Percentiles rank a stretch among this genome's conserved stretches.
Evolutionary conservation across 2,329 filamentous ascomycete species (phyloP).

Genomic region (Aspergillus niger): DNA sequence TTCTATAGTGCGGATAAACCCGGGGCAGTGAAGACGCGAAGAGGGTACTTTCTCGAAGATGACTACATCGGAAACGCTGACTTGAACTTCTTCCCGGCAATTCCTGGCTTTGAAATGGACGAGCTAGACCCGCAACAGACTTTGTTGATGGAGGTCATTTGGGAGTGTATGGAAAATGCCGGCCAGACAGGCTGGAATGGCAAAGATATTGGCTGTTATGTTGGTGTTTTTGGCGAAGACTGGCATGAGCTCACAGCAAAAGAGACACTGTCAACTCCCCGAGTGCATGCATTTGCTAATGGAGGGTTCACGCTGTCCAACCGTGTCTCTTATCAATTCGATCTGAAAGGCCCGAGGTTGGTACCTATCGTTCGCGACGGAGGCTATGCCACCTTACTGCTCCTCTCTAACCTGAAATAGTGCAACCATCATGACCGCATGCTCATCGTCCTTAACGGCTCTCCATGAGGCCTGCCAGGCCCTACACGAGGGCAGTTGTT

Average conservation of each 20-base stretch:
- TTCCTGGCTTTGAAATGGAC: not conserved
- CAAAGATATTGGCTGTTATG: slow-evolving; percentile 32
- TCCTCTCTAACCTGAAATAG: no score
- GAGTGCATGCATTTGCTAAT: no score
- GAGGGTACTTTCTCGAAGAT: slow-evolving; percentile 35
- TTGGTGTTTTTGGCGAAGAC: slow-evolving; percentile 29
- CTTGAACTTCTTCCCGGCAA: slow-evolving; percentile 28
- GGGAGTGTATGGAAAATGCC: slow-evolving; percentile 36
- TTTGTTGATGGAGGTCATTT: slow-evolving; percentile 21
- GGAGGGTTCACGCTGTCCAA: no score
- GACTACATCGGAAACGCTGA: slow-evolving; percentile 29
- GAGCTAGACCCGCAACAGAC: slow-evolving; percentile 36
- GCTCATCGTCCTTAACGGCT: no score
- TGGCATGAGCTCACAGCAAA: slow-evolving; percentile 15
- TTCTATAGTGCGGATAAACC: slow-evolving; percentile 24
- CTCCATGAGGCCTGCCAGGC: no score
- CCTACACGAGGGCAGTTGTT: no score
- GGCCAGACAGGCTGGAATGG: slow-evolving; percentile 34
- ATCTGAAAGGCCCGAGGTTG: no score
- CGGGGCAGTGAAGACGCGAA: slow-evolving; percentile 9
- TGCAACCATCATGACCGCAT: no score
- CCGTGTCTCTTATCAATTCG: no score
- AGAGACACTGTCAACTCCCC: no score
- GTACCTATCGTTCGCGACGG: no score
- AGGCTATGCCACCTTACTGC: no score